A percentile compares a stretch with the other conserved stretches of the same genome.
These are phyloP conservation scores for Lentinula lateritia DNA, from an alignment of 768 basidiomycete genomes.

Conservation along the genomic window DNA sequence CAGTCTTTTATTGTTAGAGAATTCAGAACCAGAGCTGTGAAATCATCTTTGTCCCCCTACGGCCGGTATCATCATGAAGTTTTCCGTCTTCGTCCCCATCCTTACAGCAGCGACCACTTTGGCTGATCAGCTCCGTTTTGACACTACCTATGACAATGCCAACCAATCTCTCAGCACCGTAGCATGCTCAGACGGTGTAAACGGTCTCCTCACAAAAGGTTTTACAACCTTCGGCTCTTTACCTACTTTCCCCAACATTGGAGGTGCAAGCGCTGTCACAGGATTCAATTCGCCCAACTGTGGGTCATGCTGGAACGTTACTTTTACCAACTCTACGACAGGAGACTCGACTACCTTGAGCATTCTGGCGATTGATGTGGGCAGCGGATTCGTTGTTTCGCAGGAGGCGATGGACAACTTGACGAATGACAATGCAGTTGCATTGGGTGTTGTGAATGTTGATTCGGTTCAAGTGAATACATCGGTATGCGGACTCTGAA, in stretches of 20 bases:
- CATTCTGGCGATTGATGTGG: constrained; percentile 1
- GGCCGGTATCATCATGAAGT: background rate
- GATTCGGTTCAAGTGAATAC: background rate
- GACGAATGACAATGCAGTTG: constrained; percentile 5
- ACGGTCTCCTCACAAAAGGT: constrained; percentile 35
- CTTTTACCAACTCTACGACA: constrained; percentile 16
- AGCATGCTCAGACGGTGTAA: constrained; percentile 42
- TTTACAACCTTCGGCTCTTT: constrained; percentile 34
- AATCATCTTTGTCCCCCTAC: background rate
- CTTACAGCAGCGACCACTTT: constrained; percentile 11
- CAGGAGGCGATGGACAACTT: constrained; percentile 4
- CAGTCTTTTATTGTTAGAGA: background rate
- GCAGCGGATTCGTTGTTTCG: background rate
- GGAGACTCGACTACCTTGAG: background rate
- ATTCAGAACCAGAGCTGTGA: background rate
- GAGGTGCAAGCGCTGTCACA: constrained; percentile 31
- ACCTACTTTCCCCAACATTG: constrained; percentile 41
- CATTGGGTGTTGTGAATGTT: background rate
- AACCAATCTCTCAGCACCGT: constrained; percentile 27
- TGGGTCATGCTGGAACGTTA: constrained; percentile 43
- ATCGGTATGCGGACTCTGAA: constrained; percentile 12
- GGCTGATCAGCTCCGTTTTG: constrained; percentile 19
- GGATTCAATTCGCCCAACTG: constrained; percentile 37
- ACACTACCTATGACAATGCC: constrained; percentile 35
- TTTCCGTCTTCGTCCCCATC: constrained; percentile 10